Conservation (phyloP, 169 alveolate genomes). For the Cardiosporidium cionae region DNA sequence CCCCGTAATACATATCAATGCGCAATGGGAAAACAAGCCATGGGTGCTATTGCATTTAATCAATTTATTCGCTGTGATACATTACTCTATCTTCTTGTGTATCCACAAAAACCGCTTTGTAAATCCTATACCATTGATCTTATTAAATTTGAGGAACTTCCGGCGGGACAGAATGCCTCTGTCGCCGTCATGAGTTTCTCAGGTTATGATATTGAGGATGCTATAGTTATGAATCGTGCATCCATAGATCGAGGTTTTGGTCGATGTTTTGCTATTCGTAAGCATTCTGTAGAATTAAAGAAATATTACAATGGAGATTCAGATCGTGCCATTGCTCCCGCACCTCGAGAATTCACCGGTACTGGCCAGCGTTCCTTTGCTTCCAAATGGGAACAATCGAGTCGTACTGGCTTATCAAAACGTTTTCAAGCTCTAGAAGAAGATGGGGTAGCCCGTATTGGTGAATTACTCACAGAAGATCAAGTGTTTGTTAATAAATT, state of each 20-base stretch:
- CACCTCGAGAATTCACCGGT: conserved; percentile 22
- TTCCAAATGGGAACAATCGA: background rate
- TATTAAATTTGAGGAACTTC: conserved; percentile 89
- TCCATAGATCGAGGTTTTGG: conserved; percentile 99
- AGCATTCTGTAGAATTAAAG: conserved; percentile 58
- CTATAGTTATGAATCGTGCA: conserved; percentile 91
- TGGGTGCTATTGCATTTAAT: conserved; percentile 96
- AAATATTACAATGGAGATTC: conserved; percentile 56
- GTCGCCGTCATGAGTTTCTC: conserved; percentile 99
- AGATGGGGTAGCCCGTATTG: conserved; percentile 89
- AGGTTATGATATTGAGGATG: conserved; percentile 99
- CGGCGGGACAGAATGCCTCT: conserved; percentile 98
- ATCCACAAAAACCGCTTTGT: conserved; percentile 97
- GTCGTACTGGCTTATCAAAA: background rate
- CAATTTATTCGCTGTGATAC: conserved; percentile 40
- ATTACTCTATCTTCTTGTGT: conserved; percentile 69
- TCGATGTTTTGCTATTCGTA: conserved; percentile 15
- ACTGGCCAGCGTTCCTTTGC: background rate
- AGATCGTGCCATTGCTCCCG: conserved; percentile 51
- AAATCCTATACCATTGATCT: conserved; percentile 91
- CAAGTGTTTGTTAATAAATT: conserved; percentile 58
- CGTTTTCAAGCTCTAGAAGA: conserved; percentile 63
- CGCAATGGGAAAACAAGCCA: conserved; percentile 99
- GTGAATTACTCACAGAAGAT: conserved; percentile 77
- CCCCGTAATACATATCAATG: conserved; percentile 99